These are phyloP conservation scores for Bipolaris cookei DNA, from an alignment of 2,329 filamentous ascomycete species.

Conservation along the genomic window DNA sequence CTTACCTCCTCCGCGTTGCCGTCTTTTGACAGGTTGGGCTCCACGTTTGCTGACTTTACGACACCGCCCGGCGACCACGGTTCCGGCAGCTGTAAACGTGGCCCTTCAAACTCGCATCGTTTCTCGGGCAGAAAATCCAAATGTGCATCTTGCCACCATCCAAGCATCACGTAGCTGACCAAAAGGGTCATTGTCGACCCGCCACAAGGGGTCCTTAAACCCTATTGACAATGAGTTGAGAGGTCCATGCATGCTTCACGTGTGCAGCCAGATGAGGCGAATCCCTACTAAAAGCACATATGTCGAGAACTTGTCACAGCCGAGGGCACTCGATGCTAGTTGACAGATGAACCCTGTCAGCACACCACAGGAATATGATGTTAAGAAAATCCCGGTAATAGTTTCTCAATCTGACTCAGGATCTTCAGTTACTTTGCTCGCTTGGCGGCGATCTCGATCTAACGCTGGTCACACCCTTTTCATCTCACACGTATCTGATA, in stretches of 20 bases:
- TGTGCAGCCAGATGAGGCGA: conserved; percentile 8
- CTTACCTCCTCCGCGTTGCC: neutral
- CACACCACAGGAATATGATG: conserved; percentile 8
- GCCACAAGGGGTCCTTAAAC: conserved; percentile 5
- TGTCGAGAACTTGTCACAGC: conserved; percentile 7
- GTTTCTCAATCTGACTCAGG: conserved; percentile 9
- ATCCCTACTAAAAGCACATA: conserved; percentile 11
- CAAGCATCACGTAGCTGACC: neutral
- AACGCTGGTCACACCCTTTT: conserved; percentile 16
- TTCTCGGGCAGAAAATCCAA: neutral
- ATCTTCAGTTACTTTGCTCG: conserved; percentile 10
- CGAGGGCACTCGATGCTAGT: conserved; percentile 4
- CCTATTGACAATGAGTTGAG: conserved; percentile 1
- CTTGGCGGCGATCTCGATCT: conserved; percentile 20
- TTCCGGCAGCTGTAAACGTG: conserved; percentile 1
- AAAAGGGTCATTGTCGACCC: conserved; percentile 1
- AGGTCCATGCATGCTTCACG: conserved; percentile 9
- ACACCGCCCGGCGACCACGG: neutral
- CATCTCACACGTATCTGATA: conserved; percentile 21
- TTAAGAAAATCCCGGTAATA: conserved; percentile 12
- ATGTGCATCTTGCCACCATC: neutral
- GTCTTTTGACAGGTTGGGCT: conserved; percentile 7
- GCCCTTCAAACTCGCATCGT: neutral
- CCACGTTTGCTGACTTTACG: conserved; percentile 3
- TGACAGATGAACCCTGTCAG: conserved; percentile 5